A percentile compares a stretch with the other conserved stretches of the same genome.
phyloP scores from a whole-genome alignment of 2,329 filamentous ascomycete species.

The Aureobasidium namibiae region DNA sequence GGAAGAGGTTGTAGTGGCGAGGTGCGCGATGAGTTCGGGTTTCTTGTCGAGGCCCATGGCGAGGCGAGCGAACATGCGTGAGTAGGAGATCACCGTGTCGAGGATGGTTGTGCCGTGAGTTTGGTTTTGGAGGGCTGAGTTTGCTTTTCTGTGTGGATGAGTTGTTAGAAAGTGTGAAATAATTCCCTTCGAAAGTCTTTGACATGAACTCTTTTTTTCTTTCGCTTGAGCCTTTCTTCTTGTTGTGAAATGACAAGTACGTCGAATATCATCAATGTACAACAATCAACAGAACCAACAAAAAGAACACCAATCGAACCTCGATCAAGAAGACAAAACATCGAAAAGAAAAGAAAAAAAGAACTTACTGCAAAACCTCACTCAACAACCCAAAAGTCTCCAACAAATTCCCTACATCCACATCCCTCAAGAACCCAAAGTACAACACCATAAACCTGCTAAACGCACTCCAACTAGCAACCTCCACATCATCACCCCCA shows the following conservation, averaged over 20 bases:
- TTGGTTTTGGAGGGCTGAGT: constrained; percentile 71
- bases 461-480: constrained; percentile 64
- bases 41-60: constrained; percentile 76
- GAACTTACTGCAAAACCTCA: constrained; percentile 62
- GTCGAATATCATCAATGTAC: background rate
- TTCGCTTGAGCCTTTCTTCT: background rate
- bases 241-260: background rate
- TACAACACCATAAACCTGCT: constrained; percentile 74
- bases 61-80: constrained; percentile 68
- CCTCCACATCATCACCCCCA: constrained; percentile 50
- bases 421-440: constrained; percentile 70
- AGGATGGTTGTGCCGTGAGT: constrained; percentile 75
- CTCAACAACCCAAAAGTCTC: constrained; percentile 68
- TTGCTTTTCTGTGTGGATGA: constrained; percentile 55
- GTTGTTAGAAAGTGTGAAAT: background rate
- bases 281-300: too few species aligned
- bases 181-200: too few species aligned
- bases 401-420: constrained; percentile 66
- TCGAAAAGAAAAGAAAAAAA: background rate
- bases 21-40: constrained; percentile 64
- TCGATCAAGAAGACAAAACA: background rate
- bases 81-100: constrained; percentile 74
- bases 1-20: constrained; percentile 29
- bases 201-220: too few species aligned
- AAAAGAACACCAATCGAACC: too few species aligned